Evolutionary conservation across 352 stramenopile genomes (phyloP).

Genomic region (Saprolegnia diclina): DNA sequence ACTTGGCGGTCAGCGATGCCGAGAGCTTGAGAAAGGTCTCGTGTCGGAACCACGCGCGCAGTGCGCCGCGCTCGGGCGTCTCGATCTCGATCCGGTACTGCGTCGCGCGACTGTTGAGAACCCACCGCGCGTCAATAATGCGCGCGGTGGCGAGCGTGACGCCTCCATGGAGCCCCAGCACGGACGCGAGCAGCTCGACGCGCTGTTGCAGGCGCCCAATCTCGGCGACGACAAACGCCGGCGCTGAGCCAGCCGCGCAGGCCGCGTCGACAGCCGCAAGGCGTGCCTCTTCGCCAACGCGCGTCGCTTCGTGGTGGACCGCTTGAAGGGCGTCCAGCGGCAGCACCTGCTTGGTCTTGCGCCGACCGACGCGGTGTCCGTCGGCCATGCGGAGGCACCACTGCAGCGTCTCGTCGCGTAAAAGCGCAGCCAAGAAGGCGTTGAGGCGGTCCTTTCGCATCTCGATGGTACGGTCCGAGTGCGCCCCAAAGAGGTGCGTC

Average conservation of each 20-base stretch:
- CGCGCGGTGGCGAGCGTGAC: background rate
- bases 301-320: background rate
- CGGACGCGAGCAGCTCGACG: background rate
- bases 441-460: background rate
- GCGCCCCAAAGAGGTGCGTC: background rate
- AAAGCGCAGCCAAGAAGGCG: background rate
- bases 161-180: background rate
- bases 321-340: background rate
- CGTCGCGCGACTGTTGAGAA: background rate
- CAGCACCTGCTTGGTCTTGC: background rate
- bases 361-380: background rate
- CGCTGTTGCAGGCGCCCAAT: background rate
- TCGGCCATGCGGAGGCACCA: conserved; percentile 15
- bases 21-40: conserved; percentile 38
- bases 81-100: conserved; percentile 5
- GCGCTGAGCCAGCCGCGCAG: background rate
- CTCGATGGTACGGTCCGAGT: conserved; percentile 8
- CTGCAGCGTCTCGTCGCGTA: background rate
- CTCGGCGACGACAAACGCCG: background rate
- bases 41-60: conserved; percentile 5
- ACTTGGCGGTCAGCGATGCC: conserved; percentile 75
- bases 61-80: background rate
- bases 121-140: background rate
- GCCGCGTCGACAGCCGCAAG: background rate
- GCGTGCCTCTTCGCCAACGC: background rate